phyloP scores from a whole-genome alignment of 108 stramenopile genomes.

The Schizochytrium sp. region DNA sequence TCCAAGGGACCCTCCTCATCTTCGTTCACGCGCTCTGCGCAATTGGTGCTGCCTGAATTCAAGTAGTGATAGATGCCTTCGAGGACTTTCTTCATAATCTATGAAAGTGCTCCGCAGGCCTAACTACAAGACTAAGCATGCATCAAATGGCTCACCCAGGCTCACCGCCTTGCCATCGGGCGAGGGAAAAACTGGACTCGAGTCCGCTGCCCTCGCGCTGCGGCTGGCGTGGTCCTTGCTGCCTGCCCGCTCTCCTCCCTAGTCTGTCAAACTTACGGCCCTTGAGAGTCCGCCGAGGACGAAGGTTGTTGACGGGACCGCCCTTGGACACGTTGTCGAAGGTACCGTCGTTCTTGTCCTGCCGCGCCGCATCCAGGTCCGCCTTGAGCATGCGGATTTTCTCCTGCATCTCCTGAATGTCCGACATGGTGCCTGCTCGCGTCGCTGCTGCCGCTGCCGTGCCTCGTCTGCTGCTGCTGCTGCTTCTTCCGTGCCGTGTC shows the following conservation, averaged over 20 bases:
- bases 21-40: too few species aligned
- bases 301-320: slow-evolving; percentile 36
- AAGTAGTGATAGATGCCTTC: too few species aligned
- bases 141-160: too few species aligned
- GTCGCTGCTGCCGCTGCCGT: background rate
- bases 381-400: slow-evolving; percentile 42
- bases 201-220: background rate
- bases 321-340: slow-evolving; percentile 57
- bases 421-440: background rate
- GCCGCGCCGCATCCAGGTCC: slow-evolving; percentile 44
- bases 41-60: too few species aligned
- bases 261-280: slow-evolving; percentile 71
- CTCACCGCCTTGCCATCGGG: too few species aligned
- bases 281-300: slow-evolving; percentile 82
- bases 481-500: background rate
- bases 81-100: too few species aligned
- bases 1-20: too few species aligned
- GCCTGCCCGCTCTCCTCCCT: background rate
- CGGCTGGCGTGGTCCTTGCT: background rate
- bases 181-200: too few species aligned
- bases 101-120: too few species aligned
- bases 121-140: too few species aligned
- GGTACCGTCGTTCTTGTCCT: slow-evolving; percentile 52
- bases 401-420: slow-evolving; percentile 51
- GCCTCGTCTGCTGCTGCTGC: background rate